phyloP scores from a whole-genome alignment of 345 rosid genomes.

The Salix viminalis region DNA sequence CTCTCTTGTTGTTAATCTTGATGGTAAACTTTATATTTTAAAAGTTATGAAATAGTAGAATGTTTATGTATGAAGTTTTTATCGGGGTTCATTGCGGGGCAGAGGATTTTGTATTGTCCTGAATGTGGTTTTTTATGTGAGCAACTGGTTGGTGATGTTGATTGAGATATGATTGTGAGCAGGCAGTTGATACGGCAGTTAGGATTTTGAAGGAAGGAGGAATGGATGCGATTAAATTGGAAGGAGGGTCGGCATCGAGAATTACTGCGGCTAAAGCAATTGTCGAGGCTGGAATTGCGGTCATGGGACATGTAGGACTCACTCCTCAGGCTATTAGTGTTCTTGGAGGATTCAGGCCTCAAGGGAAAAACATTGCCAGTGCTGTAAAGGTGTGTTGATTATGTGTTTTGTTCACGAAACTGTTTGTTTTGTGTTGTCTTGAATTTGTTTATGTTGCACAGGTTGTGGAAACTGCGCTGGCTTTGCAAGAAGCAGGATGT shows the following conservation, averaged over 20 bases:
- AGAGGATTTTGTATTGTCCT: background rate
- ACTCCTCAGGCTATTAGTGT: slow-evolving; percentile 97
- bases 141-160: slow-evolving; percentile 20
- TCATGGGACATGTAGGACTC: slow-evolving; percentile 92
- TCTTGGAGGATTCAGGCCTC: slow-evolving; percentile 96
- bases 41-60: background rate
- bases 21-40: background rate
- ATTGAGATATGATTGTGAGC: slow-evolving; percentile 30
- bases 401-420: background rate
- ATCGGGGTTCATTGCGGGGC: background rate
- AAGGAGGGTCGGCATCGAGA: slow-evolving; percentile 82
- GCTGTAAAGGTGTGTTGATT: slow-evolving; percentile 60
- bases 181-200: slow-evolving; percentile 90
- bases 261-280: slow-evolving; percentile 77
- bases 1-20: background rate
- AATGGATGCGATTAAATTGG: slow-evolving; percentile 90
- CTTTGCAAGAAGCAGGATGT: slow-evolving; percentile 89
- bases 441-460: slow-evolving; percentile 24
- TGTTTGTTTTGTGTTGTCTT: background rate
- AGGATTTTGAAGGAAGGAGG: slow-evolving; percentile 83
- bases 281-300: slow-evolving; percentile 92
- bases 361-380: slow-evolving; percentile 68
- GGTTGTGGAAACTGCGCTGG: slow-evolving; percentile 95
- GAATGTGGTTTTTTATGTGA: background rate
- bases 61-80: background rate